Evolutionary conservation across 2,329 filamentous ascomycete genomes (phyloP), one percentile per base, ranked within the genome.

Genomic region (Aschersonia sp.): DNA sequence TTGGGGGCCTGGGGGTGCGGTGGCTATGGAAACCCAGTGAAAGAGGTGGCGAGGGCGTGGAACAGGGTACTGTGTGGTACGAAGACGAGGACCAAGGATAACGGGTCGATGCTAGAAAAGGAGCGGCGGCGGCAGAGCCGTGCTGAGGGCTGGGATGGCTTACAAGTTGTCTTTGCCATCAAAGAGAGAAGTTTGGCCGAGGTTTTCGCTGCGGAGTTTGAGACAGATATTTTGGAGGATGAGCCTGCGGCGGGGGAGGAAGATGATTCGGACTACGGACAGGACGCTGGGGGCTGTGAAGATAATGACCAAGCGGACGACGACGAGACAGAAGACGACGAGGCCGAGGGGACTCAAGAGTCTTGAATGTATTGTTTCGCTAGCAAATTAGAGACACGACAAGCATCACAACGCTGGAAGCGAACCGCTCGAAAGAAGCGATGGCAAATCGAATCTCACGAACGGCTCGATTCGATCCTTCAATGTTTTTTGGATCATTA

Each of bases 1-100:
- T 63, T 83, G 0, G 80, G 80, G 0, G 78, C 79, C 0, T 82
- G 78, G 77, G 80, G 80, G 0, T 82, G 78, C 51, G 79, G 79
- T 3, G 76, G 76, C 0, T 78, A 80, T 49, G 77, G 76, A 0
- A 82, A 83, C 51, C 80, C 79, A 0, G 70, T 79, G 0, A 62
- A 62, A 1, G 77, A 82, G 58, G 63, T 83, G 31, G 78, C 78
- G 10, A 61, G 64, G 20, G 68, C 73, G 1, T 84, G 79, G 62
- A 56, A 58, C 9, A 63, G 62, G 40, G 60, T 61, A 1, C 48
- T 65, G 1, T 31, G 54, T 9, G 48, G 45, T 12, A 12, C 7
- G 35, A 38, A 12, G 35, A 12, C 35, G 35, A 38, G 35, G 35
- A 38, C 7, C 7, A 38, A 38, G 20, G 20, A 20, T 20, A 20